Evolutionary conservation across 1,139 yeast genomes (phyloP).

Genomic region (Suhomyces kunorum): DNA sequence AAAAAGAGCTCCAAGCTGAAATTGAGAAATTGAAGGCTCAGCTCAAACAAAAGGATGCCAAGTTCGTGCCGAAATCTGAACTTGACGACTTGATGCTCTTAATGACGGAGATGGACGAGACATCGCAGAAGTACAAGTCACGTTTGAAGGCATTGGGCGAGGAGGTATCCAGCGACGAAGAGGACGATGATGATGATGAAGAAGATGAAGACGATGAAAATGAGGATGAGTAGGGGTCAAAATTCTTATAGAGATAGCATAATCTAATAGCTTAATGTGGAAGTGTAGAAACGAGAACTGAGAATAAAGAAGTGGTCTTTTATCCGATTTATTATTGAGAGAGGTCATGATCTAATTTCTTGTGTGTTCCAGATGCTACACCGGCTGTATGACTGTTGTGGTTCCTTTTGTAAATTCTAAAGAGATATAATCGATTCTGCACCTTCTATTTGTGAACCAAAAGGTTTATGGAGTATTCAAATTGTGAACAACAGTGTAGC

Average conservation of each 20-base stretch:
- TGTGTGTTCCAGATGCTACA: too few species aligned
- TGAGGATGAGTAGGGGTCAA: conserved; percentile 5
- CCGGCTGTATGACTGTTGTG: too few species aligned
- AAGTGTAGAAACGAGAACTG: too few species aligned
- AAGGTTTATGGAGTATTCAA: too few species aligned
- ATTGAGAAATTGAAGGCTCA: conserved; percentile 11
- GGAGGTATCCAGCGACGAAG: conserved; percentile 50
- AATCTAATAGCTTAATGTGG: background rate
- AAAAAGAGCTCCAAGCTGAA: conserved; percentile 4
- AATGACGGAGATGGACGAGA: conserved; percentile 74
- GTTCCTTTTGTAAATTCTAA: too few species aligned
- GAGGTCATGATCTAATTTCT: too few species aligned
- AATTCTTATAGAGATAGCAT: background rate
- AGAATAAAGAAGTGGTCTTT: too few species aligned
- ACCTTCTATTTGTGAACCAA: too few species aligned
- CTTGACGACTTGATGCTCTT: conserved; percentile 75
- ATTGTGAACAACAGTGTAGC: too few species aligned
- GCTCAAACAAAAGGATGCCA: conserved; percentile 17
- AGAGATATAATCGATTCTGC: too few species aligned
- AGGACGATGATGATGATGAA: conserved; percentile 36
- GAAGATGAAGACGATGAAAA: conserved; percentile 20
- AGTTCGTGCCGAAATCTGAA: conserved; percentile 56
- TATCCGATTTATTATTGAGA: too few species aligned
- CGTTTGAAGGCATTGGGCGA: conserved; percentile 52
- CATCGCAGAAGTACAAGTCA: conserved; percentile 58